These are phyloP conservation scores for Daldinia bambusicola DNA, from an alignment of 495 filamentous ascomycete species.

Conservation along the genomic window DNA sequence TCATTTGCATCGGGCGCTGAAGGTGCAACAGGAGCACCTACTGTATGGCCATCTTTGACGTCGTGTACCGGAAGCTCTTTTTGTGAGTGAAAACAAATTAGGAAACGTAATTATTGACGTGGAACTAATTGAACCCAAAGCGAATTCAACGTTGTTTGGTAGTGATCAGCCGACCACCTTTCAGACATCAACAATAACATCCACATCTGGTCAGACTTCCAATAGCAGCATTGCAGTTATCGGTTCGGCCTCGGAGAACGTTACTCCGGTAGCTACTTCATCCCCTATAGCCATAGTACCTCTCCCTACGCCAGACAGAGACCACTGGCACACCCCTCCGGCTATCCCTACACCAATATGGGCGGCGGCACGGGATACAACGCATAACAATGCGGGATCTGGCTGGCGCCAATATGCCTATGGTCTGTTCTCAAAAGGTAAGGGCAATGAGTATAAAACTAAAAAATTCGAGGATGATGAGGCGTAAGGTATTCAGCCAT, in stretches of 20 bases:
- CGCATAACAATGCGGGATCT: neutral
- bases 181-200: slow-evolving; percentile 40
- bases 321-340: slow-evolving; percentile 32
- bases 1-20: slow-evolving; percentile 19
- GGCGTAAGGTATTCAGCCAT: neutral
- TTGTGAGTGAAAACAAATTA: neutral
- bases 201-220: slow-evolving; percentile 19
- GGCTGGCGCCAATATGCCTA: slow-evolving; percentile 25
- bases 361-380: neutral
- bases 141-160: slow-evolving; percentile 17
- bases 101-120: neutral
- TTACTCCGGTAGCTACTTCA: slow-evolving; percentile 13
- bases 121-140: slow-evolving; percentile 19
- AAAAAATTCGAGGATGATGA: slow-evolving; percentile 3
- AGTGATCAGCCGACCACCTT: slow-evolving; percentile 41
- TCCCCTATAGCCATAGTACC: slow-evolving; percentile 4
- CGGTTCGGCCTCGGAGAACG: neutral
- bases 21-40: slow-evolving; percentile 7
- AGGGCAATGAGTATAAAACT: neutral
- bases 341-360: slow-evolving; percentile 13
- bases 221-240: slow-evolving; percentile 27
- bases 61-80: slow-evolving; percentile 21
- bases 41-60: slow-evolving; percentile 8
- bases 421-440: slow-evolving; percentile 7
- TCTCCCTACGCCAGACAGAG: slow-evolving; percentile 27